Percentiles rank a stretch among this genome's conserved stretches.
These are phyloP conservation scores for Thielaviopsis populi DNA, from an alignment of 2,329 filamentous ascomycete genomes.

Conservation along the genomic window DNA sequence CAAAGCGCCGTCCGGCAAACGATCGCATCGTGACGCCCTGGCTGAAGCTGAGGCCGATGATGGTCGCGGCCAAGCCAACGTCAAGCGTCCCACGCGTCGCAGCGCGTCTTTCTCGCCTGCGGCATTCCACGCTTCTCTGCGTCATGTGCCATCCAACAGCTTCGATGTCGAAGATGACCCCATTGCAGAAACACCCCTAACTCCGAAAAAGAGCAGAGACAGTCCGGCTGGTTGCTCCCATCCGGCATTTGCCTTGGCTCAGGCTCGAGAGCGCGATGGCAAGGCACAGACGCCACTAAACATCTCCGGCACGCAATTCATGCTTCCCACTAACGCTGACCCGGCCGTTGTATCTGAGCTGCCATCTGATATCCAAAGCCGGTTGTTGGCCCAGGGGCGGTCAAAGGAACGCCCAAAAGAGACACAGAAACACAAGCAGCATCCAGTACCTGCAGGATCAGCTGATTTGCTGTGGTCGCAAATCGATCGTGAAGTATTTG, in stretches of 20 bases:
- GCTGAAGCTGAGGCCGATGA: conserved; percentile 22
- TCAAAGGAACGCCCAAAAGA: background rate
- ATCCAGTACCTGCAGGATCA: background rate
- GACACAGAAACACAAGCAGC: background rate
- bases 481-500: conserved; percentile 71
- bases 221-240: conserved; percentile 23
- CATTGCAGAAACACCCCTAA: conserved; percentile 7
- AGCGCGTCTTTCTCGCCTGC: background rate
- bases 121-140: background rate
- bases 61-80: background rate
- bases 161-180: conserved; percentile 9
- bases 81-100: background rate
- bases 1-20: conserved; percentile 19
- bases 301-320: conserved; percentile 75
- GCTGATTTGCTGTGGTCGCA: conserved; percentile 53
- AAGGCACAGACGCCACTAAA: conserved; percentile 57
- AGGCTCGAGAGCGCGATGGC: conserved; percentile 33
- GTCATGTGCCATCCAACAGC: conserved; percentile 16
- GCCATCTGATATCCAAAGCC: conserved; percentile 66
- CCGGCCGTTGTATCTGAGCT: conserved; percentile 68
- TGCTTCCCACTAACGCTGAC: conserved; percentile 73
- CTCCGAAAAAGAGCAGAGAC: background rate
- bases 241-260: conserved; percentile 37
- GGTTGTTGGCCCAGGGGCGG: conserved; percentile 46
- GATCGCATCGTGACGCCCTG: background rate